Conservation (phyloP, 345 rosid species). For the Moringa oleifera region DNA sequence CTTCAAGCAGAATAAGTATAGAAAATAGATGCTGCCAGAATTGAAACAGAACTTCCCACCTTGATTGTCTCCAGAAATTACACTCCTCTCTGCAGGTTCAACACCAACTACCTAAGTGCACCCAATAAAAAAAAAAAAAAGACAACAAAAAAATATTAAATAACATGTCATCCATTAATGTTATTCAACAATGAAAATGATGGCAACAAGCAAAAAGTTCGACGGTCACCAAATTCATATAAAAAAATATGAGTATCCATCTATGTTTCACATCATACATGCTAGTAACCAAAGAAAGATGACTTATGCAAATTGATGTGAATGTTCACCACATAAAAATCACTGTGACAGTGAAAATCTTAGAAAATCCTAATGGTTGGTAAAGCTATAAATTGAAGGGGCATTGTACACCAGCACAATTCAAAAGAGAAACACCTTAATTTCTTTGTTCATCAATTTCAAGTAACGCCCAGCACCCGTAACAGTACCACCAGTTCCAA, state of each 20-base stretch:
- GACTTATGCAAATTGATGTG: background rate
- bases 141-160: background rate
- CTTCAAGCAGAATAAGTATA: conserved; percentile 3
- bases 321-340: background rate
- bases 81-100: conserved; percentile 93
- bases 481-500: conserved; percentile 93
- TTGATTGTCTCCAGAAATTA: conserved; percentile 75
- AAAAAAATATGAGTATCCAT: background rate
- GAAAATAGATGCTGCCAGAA: conserved; percentile 8
- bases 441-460: conserved; percentile 66
- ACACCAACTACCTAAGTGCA: conserved; percentile 81
- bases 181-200: background rate
- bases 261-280: background rate
- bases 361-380: background rate
- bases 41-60: conserved; percentile 35
- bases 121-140: conserved; percentile 19
- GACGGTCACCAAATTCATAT: background rate
- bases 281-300: background rate
- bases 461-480: conserved; percentile 81
- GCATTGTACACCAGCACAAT: conserved; percentile 1
- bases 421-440: conserved; percentile 40
- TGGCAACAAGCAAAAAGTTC: background rate
- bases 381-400: conserved; percentile 4
- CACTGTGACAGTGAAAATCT: background rate
- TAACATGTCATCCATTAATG: background rate